Percentiles rank a stretch among this genome's conserved stretches.
Conservation (phyloP, 495 filamentous ascomycete genomes). For the Apiosordaria backusii region DNA sequence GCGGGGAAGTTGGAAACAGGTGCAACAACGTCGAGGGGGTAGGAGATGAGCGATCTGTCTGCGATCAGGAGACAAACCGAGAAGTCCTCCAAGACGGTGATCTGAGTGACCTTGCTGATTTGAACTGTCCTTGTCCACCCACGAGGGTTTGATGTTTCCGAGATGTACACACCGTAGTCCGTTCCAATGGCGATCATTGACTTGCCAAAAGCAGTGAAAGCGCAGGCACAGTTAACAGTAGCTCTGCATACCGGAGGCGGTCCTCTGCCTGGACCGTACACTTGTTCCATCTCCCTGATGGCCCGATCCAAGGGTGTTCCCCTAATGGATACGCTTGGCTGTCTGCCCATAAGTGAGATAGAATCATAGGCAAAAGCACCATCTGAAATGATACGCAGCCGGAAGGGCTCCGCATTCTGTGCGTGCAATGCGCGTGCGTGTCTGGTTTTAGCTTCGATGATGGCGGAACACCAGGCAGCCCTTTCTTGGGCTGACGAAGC, state of each 20-base stretch:
- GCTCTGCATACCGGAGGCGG: slow-evolving; percentile 77
- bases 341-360: slow-evolving; percentile 44
- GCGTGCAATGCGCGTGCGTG: slow-evolving; percentile 84
- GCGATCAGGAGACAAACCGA: slow-evolving; percentile 84
- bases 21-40: slow-evolving; percentile 86
- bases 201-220: slow-evolving; percentile 76
- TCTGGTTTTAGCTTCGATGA: slow-evolving; percentile 88
- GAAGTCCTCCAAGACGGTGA: slow-evolving; percentile 94
- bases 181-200: slow-evolving; percentile 94
- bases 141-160: slow-evolving; percentile 78
- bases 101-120: slow-evolving; percentile 76
- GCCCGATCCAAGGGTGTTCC: slow-evolving; percentile 91
- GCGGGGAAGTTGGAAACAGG: slow-evolving; percentile 62
- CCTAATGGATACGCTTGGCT: slow-evolving; percentile 57
- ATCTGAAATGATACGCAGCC: slow-evolving; percentile 86
- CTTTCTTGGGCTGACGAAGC: slow-evolving; percentile 69
- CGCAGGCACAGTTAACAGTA: slow-evolving; percentile 85
- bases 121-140: slow-evolving; percentile 83
- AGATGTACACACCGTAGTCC: slow-evolving; percentile 87
- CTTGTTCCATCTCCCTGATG: slow-evolving; percentile 79
- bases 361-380: slow-evolving; percentile 82
- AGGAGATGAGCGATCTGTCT: slow-evolving; percentile 87
- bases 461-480: slow-evolving; percentile 87
- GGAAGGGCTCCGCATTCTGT: slow-evolving; percentile 96
- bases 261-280: slow-evolving; percentile 61